phyloP scores from a whole-genome alignment of 2,329 filamentous ascomycete genomes.

The Exserohilum turcica region DNA sequence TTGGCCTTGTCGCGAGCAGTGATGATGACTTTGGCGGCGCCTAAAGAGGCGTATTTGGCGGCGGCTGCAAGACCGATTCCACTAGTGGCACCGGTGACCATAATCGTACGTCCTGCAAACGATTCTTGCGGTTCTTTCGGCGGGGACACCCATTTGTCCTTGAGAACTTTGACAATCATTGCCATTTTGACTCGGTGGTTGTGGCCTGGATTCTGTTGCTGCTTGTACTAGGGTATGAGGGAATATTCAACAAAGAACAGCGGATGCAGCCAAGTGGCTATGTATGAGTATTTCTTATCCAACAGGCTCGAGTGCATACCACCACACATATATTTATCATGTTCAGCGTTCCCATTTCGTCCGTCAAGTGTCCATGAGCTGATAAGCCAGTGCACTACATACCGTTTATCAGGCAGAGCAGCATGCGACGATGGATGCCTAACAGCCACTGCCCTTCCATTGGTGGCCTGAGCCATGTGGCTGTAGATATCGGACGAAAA shows the following conservation, averaged over 20 bases:
- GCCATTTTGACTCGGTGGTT: not conserved
- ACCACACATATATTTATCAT: not conserved
- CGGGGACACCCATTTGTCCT: not conserved
- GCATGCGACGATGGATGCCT: too few relatives aligned
- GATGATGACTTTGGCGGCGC: not conserved
- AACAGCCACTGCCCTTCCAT: too few relatives aligned
- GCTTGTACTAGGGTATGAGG: not conserved
- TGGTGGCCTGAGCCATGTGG: too few relatives aligned
- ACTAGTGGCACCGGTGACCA: not conserved
- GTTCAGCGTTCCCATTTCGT: not conserved
- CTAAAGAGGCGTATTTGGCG: not conserved
- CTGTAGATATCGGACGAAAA: too few relatives aligned
- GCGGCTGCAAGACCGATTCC: not conserved
- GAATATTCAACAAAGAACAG: not conserved
- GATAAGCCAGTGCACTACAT: not conserved
- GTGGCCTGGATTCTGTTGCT: not conserved
- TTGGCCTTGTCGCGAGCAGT: not conserved
- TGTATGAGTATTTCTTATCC: not conserved
- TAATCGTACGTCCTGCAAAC: not conserved
- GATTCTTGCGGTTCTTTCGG: not conserved
- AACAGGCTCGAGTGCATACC: too few relatives aligned
- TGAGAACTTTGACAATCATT: not conserved
- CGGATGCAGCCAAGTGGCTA: not conserved
- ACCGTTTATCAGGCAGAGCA: too few relatives aligned
- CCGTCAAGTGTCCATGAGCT: not conserved